These are phyloP conservation scores for Ophiostoma sp. DNA, from an alignment of 2,329 filamentous ascomycete genomes.

Conservation along the genomic window DNA sequence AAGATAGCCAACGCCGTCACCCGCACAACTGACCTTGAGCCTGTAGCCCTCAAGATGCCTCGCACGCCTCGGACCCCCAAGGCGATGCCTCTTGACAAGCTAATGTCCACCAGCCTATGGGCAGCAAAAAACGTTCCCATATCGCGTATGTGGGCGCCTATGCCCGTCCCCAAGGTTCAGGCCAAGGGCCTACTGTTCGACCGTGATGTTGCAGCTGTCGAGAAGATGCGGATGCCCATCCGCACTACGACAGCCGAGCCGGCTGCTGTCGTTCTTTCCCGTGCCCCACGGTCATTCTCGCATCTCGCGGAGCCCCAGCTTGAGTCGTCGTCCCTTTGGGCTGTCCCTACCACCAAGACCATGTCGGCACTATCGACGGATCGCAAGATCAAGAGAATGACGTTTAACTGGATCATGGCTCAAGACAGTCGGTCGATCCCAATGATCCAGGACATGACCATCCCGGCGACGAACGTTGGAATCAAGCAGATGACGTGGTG, in stretches of 20 bases:
- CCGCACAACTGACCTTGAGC: slow-evolving; percentile 22
- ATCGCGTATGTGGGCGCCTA: slow-evolving; percentile 20
- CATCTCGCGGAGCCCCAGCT: slow-evolving; percentile 30
- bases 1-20: slow-evolving; percentile 13
- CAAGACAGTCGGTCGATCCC: slow-evolving; percentile 12
- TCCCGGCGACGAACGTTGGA: slow-evolving; percentile 20
- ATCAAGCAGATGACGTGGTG: slow-evolving; percentile 25
- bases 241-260: slow-evolving; percentile 27
- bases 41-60: slow-evolving; percentile 19
- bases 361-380: neutral
- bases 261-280: slow-evolving; percentile 32
- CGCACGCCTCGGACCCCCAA: slow-evolving; percentile 15
- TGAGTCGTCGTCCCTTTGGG: slow-evolving; percentile 31
- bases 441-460: slow-evolving; percentile 19
- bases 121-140: neutral
- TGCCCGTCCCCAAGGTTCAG: slow-evolving; percentile 13
- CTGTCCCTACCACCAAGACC: slow-evolving; percentile 6
- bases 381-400: neutral
- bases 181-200: slow-evolving; percentile 23
- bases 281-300: slow-evolving; percentile 29
- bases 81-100: slow-evolving; percentile 13
- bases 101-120: slow-evolving; percentile 21
- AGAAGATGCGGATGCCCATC: slow-evolving; percentile 18
- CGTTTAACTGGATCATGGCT: slow-evolving; percentile 32
- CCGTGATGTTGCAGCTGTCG: slow-evolving; percentile 18